These are phyloP conservation scores for Parastagonospora avenae DNA, from an alignment of 2,329 filamentous ascomycete species.

Conservation along the genomic window DNA sequence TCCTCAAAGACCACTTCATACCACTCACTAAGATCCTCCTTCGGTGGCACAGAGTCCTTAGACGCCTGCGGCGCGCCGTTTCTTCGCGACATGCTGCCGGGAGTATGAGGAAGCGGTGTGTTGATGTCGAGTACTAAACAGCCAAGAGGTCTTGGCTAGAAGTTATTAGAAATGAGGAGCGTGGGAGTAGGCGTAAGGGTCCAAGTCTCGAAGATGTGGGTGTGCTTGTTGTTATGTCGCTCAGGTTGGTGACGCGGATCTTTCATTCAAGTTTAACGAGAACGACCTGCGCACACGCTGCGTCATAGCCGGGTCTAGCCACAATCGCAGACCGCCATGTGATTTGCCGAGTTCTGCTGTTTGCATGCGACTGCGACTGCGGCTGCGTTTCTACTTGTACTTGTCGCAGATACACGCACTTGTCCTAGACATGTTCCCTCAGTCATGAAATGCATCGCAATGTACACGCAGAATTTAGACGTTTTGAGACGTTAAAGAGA, in stretches of 20 bases:
- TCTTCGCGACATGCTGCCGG: slow-evolving; percentile 66
- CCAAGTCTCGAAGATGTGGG: slow-evolving; percentile 1
- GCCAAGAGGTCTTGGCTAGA: slow-evolving; percentile 7
- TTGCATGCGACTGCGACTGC: slow-evolving; percentile 5
- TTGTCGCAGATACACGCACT: background rate
- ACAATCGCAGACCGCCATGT: slow-evolving; percentile 8
- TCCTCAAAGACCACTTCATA: background rate
- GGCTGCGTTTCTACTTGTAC: background rate
- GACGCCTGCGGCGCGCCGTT: slow-evolving; percentile 56
- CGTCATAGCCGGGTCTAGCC: slow-evolving; percentile 13
- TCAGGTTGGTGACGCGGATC: slow-evolving; percentile 5
- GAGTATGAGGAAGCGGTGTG: background rate
- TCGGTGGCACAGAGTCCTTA: slow-evolving; percentile 48
- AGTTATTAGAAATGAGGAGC: background rate
- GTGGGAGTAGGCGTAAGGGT: background rate
- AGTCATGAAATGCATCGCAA: background rate
- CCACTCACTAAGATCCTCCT: slow-evolving; percentile 52
- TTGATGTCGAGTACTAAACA: background rate
- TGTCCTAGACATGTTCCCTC: no score
- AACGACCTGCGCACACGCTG: slow-evolving; percentile 13
- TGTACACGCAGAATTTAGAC: no score
- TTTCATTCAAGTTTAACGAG: slow-evolving; percentile 6
- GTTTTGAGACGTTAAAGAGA: no score
- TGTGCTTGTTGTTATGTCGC: slow-evolving; percentile 4
- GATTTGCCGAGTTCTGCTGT: slow-evolving; percentile 10